phyloP scores from a whole-genome alignment of 192 early-diverging fungal genomes.

The Backusella morwellensis region DNA sequence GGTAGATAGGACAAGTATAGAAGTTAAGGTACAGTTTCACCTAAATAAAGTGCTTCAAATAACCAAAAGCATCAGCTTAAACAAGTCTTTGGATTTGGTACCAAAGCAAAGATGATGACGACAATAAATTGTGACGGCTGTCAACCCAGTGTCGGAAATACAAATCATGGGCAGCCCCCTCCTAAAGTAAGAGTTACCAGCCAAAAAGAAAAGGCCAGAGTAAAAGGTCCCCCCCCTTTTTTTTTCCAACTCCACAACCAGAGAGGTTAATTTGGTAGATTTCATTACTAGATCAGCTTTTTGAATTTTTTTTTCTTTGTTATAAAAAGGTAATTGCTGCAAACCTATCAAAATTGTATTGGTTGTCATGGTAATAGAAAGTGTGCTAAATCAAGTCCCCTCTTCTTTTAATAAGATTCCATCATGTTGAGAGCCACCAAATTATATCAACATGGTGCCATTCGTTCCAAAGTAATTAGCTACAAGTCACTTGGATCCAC shows the following conservation, averaged over 20 bases:
- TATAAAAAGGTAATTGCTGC: slow-evolving; percentile 9
- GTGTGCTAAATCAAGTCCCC: neutral
- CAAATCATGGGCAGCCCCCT: neutral
- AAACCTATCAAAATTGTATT: neutral
- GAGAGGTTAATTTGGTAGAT: slow-evolving; percentile 5
- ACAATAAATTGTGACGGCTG: neutral
- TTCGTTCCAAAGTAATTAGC: slow-evolving; percentile 8
- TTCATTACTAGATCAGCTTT: slow-evolving; percentile 1
- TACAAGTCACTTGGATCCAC: neutral
- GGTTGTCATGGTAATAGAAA: neutral
- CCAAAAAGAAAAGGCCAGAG: neutral
- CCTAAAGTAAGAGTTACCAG: neutral
- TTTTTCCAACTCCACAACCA: neutral
- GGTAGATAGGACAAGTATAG: too few species aligned
- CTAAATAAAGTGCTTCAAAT: too few species aligned
- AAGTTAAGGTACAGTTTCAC: too few species aligned
- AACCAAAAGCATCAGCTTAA: too few species aligned
- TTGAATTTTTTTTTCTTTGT: slow-evolving; percentile 9
- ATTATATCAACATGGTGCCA: slow-evolving; percentile 14
- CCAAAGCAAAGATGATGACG: too few species aligned
- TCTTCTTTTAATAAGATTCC: neutral
- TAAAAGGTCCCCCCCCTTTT: neutral
- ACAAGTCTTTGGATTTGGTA: too few species aligned
- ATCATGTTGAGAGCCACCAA: slow-evolving; percentile 25
- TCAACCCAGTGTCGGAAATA: neutral